Evolutionary conservation across 1,284 basidiomycete species (phyloP), one percentile per base, ranked within the genome.

Genomic region (Boletus hoseneyae): DNA sequence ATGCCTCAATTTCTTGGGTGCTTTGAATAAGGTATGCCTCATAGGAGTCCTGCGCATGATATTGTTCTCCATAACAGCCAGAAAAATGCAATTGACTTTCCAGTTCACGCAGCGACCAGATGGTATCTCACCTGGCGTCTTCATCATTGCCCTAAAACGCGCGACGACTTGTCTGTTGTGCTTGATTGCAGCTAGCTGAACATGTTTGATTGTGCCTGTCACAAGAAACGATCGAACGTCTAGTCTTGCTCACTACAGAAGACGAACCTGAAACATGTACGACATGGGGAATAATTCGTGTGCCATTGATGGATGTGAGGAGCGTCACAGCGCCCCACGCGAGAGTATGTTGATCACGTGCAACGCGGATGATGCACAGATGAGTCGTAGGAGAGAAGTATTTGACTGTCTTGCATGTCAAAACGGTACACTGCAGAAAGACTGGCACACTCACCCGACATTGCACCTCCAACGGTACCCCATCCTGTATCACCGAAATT

Each of bases 401-500:
- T 65, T 90, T 91, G 51, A 91, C 88, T 90, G 50, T 11, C 23
- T 21, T 3, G 1, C 16, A 11, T 5, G 27, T 54, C 40, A 47
- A 29, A 19, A 45, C 8, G 3, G 6, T n/a, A 13, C 29, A 3
- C 10, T 13, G 15, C 7, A 10, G 37, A 16, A 23, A n/a, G 4
- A 53, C 5, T 4, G 3, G 0, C 12, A 11, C 13, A 72, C 66
- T 43, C 46, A 87, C 88, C 82, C 19, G 73, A 82, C 46, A 91
- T 66, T 1, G 84, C 86, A 13, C 79, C 63, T 0, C 78, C 85
- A 3, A 91, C 80, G 8, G 83, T 78, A 19, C 88, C 89, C 88
- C 89, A 91, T 6, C 88, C 89, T 0, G 77, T 72, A 60, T 90
- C 87, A 3, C 89, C 89, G 60, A 90, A 91, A 58, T 89, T 82